A percentile compares a stretch with the other conserved stretches of the same genome.
These are phyloP conservation scores for Microcera coccophila DNA, from an alignment of 2,329 filamentous ascomycete species.

Conservation along the genomic window DNA sequence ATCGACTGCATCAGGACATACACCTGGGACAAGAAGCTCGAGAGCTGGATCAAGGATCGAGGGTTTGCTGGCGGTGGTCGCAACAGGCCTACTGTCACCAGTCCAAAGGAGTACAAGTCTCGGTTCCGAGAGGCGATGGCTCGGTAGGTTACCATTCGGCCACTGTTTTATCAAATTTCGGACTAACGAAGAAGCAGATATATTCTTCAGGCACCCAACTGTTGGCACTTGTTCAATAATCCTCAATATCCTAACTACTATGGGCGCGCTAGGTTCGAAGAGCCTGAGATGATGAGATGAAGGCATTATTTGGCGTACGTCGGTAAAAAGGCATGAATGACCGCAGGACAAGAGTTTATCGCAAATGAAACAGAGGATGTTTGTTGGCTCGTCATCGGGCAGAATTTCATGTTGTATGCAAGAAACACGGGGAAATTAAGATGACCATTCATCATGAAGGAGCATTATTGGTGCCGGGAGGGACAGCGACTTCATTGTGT, in stretches of 20 bases:
- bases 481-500: too few relatives aligned
- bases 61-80: conserved; percentile 73
- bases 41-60: conserved; percentile 98
- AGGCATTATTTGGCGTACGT: background rate
- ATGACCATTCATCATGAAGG: too few relatives aligned
- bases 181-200: conserved; percentile 44
- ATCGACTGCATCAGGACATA: conserved; percentile 98
- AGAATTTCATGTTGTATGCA: too few relatives aligned
- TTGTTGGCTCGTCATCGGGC: too few relatives aligned
- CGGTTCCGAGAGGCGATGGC: conserved; percentile 96
- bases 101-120: conserved; percentile 95
- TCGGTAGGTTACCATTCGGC: conserved; percentile 65
- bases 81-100: conserved; percentile 90
- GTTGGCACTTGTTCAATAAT: conserved; percentile 66
- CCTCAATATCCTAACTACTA: conserved; percentile 37
- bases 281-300: conserved; percentile 28
- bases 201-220: conserved; percentile 70
- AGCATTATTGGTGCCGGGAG: too few relatives aligned
- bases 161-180: background rate
- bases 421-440: too few relatives aligned
- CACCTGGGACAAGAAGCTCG: conserved; percentile 99
- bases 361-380: too few relatives aligned
- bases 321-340: too few relatives aligned
- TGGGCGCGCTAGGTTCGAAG: conserved; percentile 38
- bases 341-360: too few relatives aligned